Evolutionary conservation across 2,329 filamentous ascomycete species (phyloP).

Genomic region (Aspergillus novoparasiticus): DNA sequence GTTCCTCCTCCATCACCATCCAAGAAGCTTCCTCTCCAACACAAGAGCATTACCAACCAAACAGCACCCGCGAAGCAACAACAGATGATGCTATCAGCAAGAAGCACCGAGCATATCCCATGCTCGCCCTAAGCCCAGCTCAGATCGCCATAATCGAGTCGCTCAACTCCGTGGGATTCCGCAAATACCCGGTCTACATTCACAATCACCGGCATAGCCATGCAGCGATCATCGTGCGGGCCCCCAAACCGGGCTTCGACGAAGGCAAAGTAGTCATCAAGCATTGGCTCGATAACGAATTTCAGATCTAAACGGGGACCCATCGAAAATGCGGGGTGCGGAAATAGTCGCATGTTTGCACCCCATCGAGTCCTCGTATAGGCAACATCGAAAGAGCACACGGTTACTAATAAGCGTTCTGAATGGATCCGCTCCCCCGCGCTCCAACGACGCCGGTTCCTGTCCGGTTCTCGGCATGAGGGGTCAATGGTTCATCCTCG

Average conservation of each 20-base stretch:
- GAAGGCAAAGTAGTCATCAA: slow-evolving; percentile 77
- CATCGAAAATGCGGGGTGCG: neutral
- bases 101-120: slow-evolving; percentile 54
- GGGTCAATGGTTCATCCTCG: neutral
- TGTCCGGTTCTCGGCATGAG: slow-evolving; percentile 10
- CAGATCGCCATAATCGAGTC: slow-evolving; percentile 86
- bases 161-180: slow-evolving; percentile 66
- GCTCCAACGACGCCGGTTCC: slow-evolving; percentile 3
- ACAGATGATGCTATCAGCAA: neutral
- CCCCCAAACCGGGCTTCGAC: slow-evolving; percentile 65
- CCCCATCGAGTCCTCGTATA: neutral
- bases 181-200: slow-evolving; percentile 58
- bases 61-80: neutral
- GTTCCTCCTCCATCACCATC: neutral
- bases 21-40: neutral
- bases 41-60: neutral
- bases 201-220: slow-evolving; percentile 76
- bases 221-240: slow-evolving; percentile 84
- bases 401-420: neutral
- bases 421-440: slow-evolving; percentile 4
- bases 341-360: neutral
- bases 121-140: slow-evolving; percentile 73
- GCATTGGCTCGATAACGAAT: slow-evolving; percentile 80
- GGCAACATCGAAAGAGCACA: neutral
- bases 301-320: slow-evolving; percentile 55